Conservation (phyloP, 2,329 filamentous ascomycete species). For the Colletotrichum sp. region DNA sequence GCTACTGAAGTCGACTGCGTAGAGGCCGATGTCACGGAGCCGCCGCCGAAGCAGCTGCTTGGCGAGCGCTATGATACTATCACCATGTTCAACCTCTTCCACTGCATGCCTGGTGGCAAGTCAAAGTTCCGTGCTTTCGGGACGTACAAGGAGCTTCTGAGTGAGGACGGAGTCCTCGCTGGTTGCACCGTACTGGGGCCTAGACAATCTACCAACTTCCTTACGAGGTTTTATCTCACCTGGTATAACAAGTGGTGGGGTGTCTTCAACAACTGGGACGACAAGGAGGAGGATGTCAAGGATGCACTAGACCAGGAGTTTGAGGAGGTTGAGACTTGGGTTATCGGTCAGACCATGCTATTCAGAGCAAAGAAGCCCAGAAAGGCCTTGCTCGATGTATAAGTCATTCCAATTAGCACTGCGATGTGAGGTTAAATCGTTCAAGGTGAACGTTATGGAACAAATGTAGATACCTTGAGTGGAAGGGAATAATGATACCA, state of each 20-base stretch:
- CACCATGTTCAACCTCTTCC: slow-evolving; percentile 46
- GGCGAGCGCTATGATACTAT: slow-evolving; percentile 43
- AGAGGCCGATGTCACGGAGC: slow-evolving; percentile 39
- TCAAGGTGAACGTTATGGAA: neutral
- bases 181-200: slow-evolving; percentile 43
- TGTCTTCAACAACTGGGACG: slow-evolving; percentile 44
- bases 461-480: neutral
- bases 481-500: neutral
- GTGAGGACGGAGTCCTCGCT: slow-evolving; percentile 38
- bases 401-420: neutral
- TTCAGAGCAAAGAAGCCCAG: slow-evolving; percentile 38
- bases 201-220: slow-evolving; percentile 29
- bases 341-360: slow-evolving; percentile 43
- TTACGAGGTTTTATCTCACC: slow-evolving; percentile 24
- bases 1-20: slow-evolving; percentile 30
- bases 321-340: slow-evolving; percentile 40
- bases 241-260: slow-evolving; percentile 37
- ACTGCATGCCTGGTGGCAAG: slow-evolving; percentile 41
- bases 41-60: slow-evolving; percentile 30
- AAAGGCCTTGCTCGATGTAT: slow-evolving; percentile 23
- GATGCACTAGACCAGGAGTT: slow-evolving; percentile 38
- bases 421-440: neutral
- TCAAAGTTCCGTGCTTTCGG: slow-evolving; percentile 35
- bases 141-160: slow-evolving; percentile 35
- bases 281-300: slow-evolving; percentile 37